These are phyloP conservation scores for Alternaria alternata DNA, from an alignment of 2,329 filamentous ascomycete genomes.

Conservation along the genomic window DNA sequence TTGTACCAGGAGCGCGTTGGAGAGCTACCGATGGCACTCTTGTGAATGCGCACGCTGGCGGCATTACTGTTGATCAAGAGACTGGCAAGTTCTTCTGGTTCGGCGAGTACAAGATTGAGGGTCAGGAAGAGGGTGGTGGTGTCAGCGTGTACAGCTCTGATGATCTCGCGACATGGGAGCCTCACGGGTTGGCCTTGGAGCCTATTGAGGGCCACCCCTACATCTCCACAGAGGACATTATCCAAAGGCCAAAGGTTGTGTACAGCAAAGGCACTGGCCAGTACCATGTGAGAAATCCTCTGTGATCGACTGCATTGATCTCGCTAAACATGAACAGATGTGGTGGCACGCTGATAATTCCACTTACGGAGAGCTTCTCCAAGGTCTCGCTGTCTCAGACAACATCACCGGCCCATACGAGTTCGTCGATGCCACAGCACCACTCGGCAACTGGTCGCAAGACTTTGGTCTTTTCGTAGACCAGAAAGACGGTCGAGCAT, in stretches of 20 bases:
- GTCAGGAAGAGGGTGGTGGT: constrained; percentile 66
- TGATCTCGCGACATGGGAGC: constrained; percentile 67
- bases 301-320: no score
- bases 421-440: constrained; percentile 63
- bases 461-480: constrained; percentile 70
- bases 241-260: constrained; percentile 69
- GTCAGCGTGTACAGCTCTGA: constrained; percentile 66
- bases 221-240: constrained; percentile 64
- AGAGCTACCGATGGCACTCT: constrained; percentile 66
- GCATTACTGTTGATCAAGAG: constrained; percentile 61
- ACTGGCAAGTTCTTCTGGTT: constrained; percentile 68
- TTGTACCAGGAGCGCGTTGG: constrained; percentile 69
- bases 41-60: constrained; percentile 69
- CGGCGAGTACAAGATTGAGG: constrained; percentile 68
- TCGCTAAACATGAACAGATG: constrained; percentile 51
- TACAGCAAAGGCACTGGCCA: constrained; percentile 63
- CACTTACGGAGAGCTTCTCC: constrained; percentile 64
- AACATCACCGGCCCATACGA: constrained; percentile 63
- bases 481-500: constrained; percentile 64
- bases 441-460: constrained; percentile 69
- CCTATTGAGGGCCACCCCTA: constrained; percentile 64
- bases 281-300: constrained; percentile 60
- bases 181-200: constrained; percentile 64
- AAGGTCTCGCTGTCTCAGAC: constrained; percentile 64
- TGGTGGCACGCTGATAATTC: constrained; percentile 69